Conservation (phyloP, 306 rosid genomes). For the Oxytropis ochrocephala region DNA sequence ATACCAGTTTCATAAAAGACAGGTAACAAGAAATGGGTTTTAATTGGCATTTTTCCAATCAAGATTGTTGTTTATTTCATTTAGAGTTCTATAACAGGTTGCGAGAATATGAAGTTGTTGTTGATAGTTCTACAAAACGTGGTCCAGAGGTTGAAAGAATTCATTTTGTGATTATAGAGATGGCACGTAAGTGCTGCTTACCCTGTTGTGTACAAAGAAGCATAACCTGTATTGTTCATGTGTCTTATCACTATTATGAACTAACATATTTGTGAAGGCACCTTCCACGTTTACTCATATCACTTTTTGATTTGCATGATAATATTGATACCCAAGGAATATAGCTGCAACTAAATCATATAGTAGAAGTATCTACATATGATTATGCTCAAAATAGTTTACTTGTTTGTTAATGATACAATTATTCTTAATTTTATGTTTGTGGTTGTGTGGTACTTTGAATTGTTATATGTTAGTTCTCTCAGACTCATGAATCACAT, state of each 20-base stretch:
- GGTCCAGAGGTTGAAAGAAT: slow-evolving; percentile 95
- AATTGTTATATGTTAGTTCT: not conserved
- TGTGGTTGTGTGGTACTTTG: not conserved
- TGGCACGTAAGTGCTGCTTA: slow-evolving; percentile 81
- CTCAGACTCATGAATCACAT: not conserved
- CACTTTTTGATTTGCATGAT: too few relatives aligned
- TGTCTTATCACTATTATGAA: not conserved
- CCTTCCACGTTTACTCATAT: too few relatives aligned
- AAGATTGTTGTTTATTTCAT: slow-evolving; percentile 13
- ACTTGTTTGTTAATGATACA: not conserved
- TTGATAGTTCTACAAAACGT: slow-evolving; percentile 54
- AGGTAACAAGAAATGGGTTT: slow-evolving; percentile 46
- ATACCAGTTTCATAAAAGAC: slow-evolving; percentile 82
- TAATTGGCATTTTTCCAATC: slow-evolving; percentile 5
- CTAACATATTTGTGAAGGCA: not conserved
- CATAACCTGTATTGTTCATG: not conserved
- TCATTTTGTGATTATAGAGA: slow-evolving; percentile 78
- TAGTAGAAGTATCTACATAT: not conserved
- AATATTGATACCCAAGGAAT: not conserved
- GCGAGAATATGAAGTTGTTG: slow-evolving; percentile 82
- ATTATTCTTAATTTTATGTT: not conserved
- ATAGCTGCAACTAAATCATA: not conserved
- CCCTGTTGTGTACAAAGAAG: slow-evolving; percentile 2
- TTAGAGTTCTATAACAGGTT: slow-evolving; percentile 47
- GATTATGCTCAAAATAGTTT: not conserved